Conservation (phyloP, 768 basidiomycete species). For the Hortiboletus campestris region DNA sequence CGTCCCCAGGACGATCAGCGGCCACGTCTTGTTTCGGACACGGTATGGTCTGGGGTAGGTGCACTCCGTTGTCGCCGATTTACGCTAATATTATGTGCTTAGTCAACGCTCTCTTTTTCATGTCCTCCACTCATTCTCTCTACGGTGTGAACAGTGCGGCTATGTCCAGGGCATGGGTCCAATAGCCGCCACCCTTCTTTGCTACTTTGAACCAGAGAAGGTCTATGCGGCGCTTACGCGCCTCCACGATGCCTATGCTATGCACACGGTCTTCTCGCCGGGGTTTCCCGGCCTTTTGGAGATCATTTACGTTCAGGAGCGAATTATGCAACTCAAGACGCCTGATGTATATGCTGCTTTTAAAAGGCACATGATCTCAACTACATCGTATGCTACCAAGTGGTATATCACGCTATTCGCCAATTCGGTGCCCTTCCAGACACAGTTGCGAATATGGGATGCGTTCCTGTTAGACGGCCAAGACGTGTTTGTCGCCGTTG, state of each 20-base stretch:
- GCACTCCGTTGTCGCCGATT: neutral
- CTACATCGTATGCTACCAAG: slow-evolving; percentile 95
- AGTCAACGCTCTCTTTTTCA: slow-evolving; percentile 96
- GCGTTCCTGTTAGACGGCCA: slow-evolving; percentile 87
- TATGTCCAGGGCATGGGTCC: slow-evolving; percentile 99
- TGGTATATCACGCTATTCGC: slow-evolving; percentile 99
- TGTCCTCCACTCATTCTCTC: slow-evolving; percentile 88
- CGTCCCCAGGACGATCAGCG: slow-evolving; percentile 93
- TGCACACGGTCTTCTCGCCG: slow-evolving; percentile 87
- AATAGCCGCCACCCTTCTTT: slow-evolving; percentile 90
- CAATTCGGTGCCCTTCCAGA: slow-evolving; percentile 94
- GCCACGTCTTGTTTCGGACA: slow-evolving; percentile 92
- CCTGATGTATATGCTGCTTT: slow-evolving; percentile 87
- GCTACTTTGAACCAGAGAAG: slow-evolving; percentile 89
- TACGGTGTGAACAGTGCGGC: slow-evolving; percentile 81
- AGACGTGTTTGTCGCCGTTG: slow-evolving; percentile 83
- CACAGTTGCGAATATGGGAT: slow-evolving; percentile 93
- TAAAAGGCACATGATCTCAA: slow-evolving; percentile 85
- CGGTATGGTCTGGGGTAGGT: slow-evolving; percentile 93
- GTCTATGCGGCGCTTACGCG: slow-evolving; percentile 82
- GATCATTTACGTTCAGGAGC: slow-evolving; percentile 94
- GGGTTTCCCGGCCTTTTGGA: slow-evolving; percentile 96
- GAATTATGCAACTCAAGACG: slow-evolving; percentile 82
- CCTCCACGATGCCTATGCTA: slow-evolving; percentile 83
- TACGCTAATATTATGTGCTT: slow-evolving; percentile 11